Evolutionary conservation across 2,329 filamentous ascomycete genomes (phyloP).

Genomic region (Xylariaceae sp.): DNA sequence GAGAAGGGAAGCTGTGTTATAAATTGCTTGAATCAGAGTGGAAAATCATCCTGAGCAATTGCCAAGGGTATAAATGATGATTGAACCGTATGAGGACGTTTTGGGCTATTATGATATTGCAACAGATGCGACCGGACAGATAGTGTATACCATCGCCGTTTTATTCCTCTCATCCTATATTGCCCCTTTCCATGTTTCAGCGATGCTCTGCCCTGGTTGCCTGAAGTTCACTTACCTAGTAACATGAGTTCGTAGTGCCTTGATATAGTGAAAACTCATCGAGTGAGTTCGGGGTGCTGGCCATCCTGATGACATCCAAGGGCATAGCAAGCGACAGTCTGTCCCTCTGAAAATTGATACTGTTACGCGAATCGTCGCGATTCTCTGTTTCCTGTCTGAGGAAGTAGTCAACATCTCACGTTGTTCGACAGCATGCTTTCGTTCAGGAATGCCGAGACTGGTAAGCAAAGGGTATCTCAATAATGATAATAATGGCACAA

Average conservation of each 20-base stretch:
- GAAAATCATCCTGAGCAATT: no score
- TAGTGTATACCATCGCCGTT: no score
- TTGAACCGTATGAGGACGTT: no score
- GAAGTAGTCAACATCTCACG: not conserved
- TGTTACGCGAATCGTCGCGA: not conserved
- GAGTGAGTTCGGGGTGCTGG: not conserved
- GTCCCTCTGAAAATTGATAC: not conserved
- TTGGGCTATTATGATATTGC: no score
- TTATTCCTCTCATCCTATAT: no score
- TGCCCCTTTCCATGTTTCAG: no score
- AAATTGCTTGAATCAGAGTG: slow-evolving; percentile 1
- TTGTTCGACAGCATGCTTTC: not conserved
- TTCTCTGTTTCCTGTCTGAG: not conserved
- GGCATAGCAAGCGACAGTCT: not conserved
- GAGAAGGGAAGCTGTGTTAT: slow-evolving; percentile 5
- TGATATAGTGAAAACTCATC: no score
- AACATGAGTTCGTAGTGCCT: not conserved
- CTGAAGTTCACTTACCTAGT: not conserved
- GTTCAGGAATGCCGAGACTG: not conserved
- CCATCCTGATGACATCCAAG: not conserved
- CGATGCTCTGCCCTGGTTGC: no score
- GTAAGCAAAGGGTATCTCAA: slow-evolving; percentile 16
- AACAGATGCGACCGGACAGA: no score
- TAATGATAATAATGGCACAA: slow-evolving; percentile 9
- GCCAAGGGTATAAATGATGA: no score